These are phyloP conservation scores for Gossypium ekmanianum DNA, from an alignment of 345 rosid genomes.

Conservation along the genomic window DNA sequence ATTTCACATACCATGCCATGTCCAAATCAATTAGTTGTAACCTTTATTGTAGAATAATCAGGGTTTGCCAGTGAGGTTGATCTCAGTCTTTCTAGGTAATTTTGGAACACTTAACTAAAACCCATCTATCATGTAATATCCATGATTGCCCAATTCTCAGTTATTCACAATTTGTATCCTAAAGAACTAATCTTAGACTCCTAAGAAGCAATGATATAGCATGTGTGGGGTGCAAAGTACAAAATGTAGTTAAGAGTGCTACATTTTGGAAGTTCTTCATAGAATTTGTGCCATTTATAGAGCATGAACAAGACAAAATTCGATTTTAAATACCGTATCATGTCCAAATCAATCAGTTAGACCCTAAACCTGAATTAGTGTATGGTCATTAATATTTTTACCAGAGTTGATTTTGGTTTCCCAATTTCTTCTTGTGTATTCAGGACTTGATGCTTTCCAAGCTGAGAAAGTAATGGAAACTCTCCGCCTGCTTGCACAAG, in stretches of 20 bases:
- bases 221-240: background rate
- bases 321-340: background rate
- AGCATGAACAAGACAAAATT: background rate
- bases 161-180: background rate
- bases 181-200: background rate
- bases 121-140: background rate
- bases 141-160: background rate
- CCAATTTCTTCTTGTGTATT: slow-evolving; percentile 21
- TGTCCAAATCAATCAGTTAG: background rate
- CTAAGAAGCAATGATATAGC: background rate
- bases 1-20: background rate
- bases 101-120: background rate
- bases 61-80: background rate
- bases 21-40: background rate
- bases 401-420: slow-evolving; percentile 11
- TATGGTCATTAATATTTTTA: slow-evolving; percentile 2
- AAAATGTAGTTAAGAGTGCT: background rate
- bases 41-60: background rate
- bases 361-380: background rate
- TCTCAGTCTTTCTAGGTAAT: slow-evolving; percentile 7
- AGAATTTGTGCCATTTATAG: background rate
- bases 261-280: background rate
- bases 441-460: slow-evolving; percentile 98
- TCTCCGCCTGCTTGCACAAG: slow-evolving; percentile 74
- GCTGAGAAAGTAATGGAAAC: slow-evolving; percentile 98